Percentiles rank a stretch among this genome's conserved stretches.
Conservation (phyloP, 2,329 filamentous ascomycete species). For the Cordyceps militaris region DNA sequence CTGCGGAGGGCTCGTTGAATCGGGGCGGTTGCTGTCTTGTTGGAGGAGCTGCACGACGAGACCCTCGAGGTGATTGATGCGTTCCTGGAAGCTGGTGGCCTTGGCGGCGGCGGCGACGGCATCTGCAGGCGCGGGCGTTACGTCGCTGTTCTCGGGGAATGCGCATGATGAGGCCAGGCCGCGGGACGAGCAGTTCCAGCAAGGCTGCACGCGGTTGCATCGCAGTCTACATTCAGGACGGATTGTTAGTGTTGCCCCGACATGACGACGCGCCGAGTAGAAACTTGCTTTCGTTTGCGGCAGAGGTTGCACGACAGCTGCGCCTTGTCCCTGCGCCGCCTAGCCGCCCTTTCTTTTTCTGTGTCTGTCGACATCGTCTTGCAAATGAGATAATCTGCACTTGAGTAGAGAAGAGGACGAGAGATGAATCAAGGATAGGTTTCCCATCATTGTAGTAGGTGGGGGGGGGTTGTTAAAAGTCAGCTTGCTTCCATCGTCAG, state of each 20-base stretch:
- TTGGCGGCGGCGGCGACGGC: slow-evolving; percentile 9
- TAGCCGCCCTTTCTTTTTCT: background rate
- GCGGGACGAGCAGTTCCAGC: slow-evolving; percentile 23
- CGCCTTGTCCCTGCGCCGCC: slow-evolving; percentile 7
- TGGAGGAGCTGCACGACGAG: slow-evolving; percentile 17
- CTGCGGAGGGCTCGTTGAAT: background rate
- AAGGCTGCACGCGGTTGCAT: slow-evolving; percentile 26
- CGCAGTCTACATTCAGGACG: slow-evolving; percentile 20
- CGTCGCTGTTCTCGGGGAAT: slow-evolving; percentile 25
- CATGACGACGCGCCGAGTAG: background rate
- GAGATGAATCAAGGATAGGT: background rate
- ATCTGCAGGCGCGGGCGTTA: background rate
- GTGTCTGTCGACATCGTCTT: background rate
- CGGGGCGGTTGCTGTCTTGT: background rate
- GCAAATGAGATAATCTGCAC: background rate
- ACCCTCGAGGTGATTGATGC: slow-evolving; percentile 24
- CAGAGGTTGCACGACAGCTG: slow-evolving; percentile 10
- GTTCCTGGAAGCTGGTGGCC: slow-evolving; percentile 12
- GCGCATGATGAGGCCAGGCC: slow-evolving; percentile 20
- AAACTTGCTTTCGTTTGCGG: slow-evolving; percentile 4
- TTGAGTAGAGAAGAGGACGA: background rate
- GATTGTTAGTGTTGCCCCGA: background rate
- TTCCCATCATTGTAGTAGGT: background rate
- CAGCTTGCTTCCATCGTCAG: background rate
- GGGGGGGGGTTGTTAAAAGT: background rate